Evolutionary conservation across 2,329 filamentous ascomycete genomes (phyloP), one percentile per base, ranked within the genome.

Genomic region (Pseudocercospora pini-densiflorae): DNA sequence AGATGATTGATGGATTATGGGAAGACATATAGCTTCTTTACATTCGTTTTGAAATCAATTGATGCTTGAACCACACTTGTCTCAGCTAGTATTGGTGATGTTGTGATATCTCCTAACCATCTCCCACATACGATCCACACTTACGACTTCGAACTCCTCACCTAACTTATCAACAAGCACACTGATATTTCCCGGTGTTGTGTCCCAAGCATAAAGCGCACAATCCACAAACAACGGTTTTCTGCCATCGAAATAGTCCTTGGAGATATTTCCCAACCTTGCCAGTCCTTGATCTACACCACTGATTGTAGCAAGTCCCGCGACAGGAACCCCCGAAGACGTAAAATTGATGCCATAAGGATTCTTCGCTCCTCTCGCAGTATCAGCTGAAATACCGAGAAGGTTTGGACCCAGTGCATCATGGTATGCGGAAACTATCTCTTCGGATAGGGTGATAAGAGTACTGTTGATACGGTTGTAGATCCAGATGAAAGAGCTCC

Each of bases 401-500:
- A 61, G 59, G n/a, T 53, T 9, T 8, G 61, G 23, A 12, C 24
- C 53, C 1, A 63, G 23, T 33, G 51, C 40, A 8, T 63, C 16
- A 3, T 59, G 45, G 27, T 61, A 61, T 5, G 45, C 27, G 8
- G 59, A 61, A 10, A 49, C n/a, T 24, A 61, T 49, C 1, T 61
- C 43, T n/a, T 12, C 16, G 14, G 54, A 57, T 8, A 63, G 8
- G 8, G 51, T 23, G 4, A 47, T n/a, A 6, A 45, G 23, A 3
- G 40, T 58, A 10, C 53, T 45, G 23, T 63, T 63, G 21, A 63
- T 59, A 16, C 61, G 61, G 16, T 63, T 63, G 40, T 63, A 63
- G 31, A 63, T 45, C 61, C 61, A 63, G 24, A 63, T 27, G 1
- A 16, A 43, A 33, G 33, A 36, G 7, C 10, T 24, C 5, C 36